Evolutionary conservation across 2,329 filamentous ascomycete genomes (phyloP), one percentile per base, ranked within the genome.

Genomic region (Pleoardoris graminearum): DNA sequence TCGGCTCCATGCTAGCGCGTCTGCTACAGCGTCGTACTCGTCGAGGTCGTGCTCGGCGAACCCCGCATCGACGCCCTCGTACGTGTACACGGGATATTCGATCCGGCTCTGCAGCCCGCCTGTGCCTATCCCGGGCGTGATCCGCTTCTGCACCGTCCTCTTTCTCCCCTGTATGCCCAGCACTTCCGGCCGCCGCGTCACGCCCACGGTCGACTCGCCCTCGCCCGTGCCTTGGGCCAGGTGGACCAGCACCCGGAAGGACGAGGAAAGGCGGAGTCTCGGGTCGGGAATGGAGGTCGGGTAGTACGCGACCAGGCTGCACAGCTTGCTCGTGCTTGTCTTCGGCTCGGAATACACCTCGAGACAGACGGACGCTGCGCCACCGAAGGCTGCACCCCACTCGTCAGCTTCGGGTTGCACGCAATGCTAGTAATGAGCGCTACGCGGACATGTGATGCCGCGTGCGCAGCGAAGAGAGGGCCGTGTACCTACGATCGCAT

Each of bases 1-100:
- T 7, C 89, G 79, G n/a, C 80, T 83, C 81, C 86, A 91, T 0
- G 88, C 87, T 17, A 91, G 65, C n/a, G 82, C 80, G 1, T 86
- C 82, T 0, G 81, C 81, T 3, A 88, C 76, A 8, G 80, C 76
- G 57, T 90, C 81, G 61, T 85, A 91, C 58, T 87, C 83, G 2
- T 88, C 85, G 27, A 89, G 69, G 50, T 90, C 84, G 17, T 81
- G 79, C 70, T 91, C 88, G 0, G 88, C 88, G 57, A 92, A 91
- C 0, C 89, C 89, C 0, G 83, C 74, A 45, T 83, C 75, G 0
- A 73, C 82, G 54, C 79, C 76, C 10, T 79, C 76, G 59, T 87
- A 87, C 0, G 78, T 78, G 63, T 80, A 85, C 3, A 78, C 72
- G 36, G 73, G 73, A 52, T 78, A 76, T 42, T 71, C 67, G n/a